These are phyloP conservation scores for Dactylellina cionopaga DNA, from an alignment of 2,329 filamentous ascomycete species.

Conservation along the genomic window DNA sequence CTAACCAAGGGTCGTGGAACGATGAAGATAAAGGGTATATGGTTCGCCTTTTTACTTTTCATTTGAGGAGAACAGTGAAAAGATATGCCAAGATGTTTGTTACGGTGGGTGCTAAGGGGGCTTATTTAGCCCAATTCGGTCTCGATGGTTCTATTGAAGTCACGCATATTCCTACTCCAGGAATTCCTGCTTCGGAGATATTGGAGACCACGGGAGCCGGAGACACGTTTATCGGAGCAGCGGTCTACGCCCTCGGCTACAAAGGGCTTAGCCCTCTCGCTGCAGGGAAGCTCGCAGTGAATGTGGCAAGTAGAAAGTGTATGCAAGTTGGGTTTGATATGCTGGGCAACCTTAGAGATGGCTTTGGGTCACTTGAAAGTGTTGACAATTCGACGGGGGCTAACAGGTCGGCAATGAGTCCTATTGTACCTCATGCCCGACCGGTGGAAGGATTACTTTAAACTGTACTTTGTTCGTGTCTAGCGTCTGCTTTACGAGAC, in stretches of 20 bases:
- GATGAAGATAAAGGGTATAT: conserved; percentile 10
- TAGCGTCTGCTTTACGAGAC: too few relatives aligned
- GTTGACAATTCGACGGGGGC: not conserved
- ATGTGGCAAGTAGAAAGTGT: conserved; percentile 54
- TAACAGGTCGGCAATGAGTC: not conserved
- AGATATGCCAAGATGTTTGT: conserved; percentile 15
- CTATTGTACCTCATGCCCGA: conserved; percentile 1
- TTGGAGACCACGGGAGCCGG: conserved; percentile 55
- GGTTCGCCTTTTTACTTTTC: conserved; percentile 2
- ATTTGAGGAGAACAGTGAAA: conserved; percentile 1
- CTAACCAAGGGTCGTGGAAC: conserved; percentile 1
- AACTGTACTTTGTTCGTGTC: too few relatives aligned
- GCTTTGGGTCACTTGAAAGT: conserved; percentile 35
- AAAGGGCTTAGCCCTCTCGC: conserved; percentile 24
- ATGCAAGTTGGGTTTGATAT: conserved; percentile 50
- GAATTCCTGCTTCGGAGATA: conserved; percentile 26
- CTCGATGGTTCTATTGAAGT: conserved; percentile 1
- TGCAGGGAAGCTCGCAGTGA: conserved; percentile 50
- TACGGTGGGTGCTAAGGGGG: conserved; percentile 30
- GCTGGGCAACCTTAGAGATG: conserved; percentile 31
- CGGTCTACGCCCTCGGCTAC: conserved; percentile 50
- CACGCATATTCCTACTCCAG: conserved; percentile 27
- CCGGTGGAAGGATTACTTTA: conserved; percentile 27
- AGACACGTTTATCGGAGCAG: conserved; percentile 54
- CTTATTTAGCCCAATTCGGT: conserved; percentile 8